phyloP scores from a whole-genome alignment of 768 basidiomycete species.

The Paxillus involutus region DNA sequence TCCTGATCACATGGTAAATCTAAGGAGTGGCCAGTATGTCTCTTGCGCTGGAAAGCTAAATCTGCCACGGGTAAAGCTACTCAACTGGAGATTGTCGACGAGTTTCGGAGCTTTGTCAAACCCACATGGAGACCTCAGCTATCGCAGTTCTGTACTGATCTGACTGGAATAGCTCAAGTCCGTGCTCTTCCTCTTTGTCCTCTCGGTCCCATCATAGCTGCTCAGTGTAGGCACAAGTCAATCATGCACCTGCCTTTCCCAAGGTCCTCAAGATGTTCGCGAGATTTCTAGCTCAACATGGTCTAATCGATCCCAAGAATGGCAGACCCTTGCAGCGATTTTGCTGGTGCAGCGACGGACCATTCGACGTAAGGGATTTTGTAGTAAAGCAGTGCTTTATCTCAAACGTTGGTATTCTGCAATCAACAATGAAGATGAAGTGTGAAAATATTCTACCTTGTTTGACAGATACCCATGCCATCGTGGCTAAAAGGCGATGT shows the following conservation, averaged over 20 bases:
- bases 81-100: constrained; percentile 67
- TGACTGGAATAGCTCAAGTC: constrained; percentile 95
- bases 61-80: constrained; percentile 48
- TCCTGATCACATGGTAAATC: constrained; percentile 6
- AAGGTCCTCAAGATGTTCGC: constrained; percentile 64
- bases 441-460: constrained; percentile 7
- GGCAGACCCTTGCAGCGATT: constrained; percentile 60
- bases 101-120: constrained; percentile 85
- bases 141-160: constrained; percentile 77
- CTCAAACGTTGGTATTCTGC: constrained; percentile 55
- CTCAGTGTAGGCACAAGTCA: constrained; percentile 68
- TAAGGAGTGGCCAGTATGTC: constrained; percentile 92
- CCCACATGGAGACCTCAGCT: constrained; percentile 86
- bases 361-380: constrained; percentile 82
- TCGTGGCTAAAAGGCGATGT: constrained; percentile 72
- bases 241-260: constrained; percentile 73
- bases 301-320: constrained; percentile 60
- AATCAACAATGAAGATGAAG: constrained; percentile 11
- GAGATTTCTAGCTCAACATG: constrained; percentile 67
- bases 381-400: constrained; percentile 90
- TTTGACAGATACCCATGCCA: constrained; percentile 61
- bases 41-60: constrained; percentile 80
- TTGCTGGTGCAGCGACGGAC: constrained; percentile 85
- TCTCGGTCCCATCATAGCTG: constrained; percentile 4
- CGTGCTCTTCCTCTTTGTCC: constrained; percentile 25